Percentiles rank a stretch among this genome's conserved stretches.
These are phyloP conservation scores for Clonostachys byssicola DNA, from an alignment of 2,329 filamentous ascomycete genomes.

Conservation along the genomic window DNA sequence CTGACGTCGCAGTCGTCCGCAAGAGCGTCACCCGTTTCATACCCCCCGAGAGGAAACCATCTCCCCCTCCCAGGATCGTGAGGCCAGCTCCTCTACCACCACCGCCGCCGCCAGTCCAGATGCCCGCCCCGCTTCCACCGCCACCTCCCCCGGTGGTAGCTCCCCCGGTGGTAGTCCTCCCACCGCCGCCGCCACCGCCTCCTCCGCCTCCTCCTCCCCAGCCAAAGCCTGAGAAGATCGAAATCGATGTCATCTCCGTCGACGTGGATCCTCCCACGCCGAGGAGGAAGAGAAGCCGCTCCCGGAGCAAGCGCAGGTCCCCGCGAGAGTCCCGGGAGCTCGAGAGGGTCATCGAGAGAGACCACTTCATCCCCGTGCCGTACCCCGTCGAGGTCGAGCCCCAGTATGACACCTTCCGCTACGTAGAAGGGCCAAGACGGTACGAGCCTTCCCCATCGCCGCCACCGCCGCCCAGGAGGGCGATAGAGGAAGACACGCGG, in stretches of 20 bases:
- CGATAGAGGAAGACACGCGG: constrained; percentile 18
- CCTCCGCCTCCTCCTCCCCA: constrained; percentile 10
- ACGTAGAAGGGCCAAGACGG: constrained; percentile 43
- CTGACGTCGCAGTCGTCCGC: constrained; percentile 27
- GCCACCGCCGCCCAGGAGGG: constrained; percentile 20
- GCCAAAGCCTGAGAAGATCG: constrained; percentile 1
- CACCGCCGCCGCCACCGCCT: constrained; percentile 5
- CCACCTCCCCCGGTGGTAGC: constrained; percentile 13
- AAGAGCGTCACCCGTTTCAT: constrained; percentile 31
- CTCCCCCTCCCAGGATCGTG: constrained; percentile 13
- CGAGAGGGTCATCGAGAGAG: constrained; percentile 49
- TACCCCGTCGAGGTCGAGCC: constrained; percentile 28
- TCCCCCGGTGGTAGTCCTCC: neutral
- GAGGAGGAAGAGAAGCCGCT: constrained; percentile 16
- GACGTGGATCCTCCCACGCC: constrained; percentile 21
- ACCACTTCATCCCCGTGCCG: constrained; percentile 38
- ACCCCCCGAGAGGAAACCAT: constrained; percentile 18
- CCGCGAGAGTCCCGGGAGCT: constrained; percentile 19
- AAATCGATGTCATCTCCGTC: constrained; percentile 28
- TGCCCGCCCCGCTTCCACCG: constrained; percentile 5
- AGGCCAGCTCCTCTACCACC: constrained; percentile 8
- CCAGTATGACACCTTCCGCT: constrained; percentile 44
- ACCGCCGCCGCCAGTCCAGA: constrained; percentile 11
- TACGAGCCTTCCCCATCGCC: constrained; percentile 15
- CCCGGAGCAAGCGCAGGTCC: constrained; percentile 1